phyloP scores from a whole-genome alignment of 1,139 yeast species.

The Debaryomycetaceae sp. region DNA sequence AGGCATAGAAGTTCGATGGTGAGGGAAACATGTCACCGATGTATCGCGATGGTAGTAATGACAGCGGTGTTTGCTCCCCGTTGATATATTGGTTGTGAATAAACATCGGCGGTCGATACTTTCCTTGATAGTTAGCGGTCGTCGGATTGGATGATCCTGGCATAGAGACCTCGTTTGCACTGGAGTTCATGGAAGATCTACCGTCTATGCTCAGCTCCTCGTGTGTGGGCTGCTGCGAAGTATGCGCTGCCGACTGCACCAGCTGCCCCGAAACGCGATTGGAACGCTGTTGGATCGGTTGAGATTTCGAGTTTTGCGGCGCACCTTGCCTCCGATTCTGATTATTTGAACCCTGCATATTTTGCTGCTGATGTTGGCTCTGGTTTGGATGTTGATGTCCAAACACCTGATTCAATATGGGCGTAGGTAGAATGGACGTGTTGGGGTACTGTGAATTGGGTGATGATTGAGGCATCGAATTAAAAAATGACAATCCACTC shows the following conservation, averaged over 20 bases:
- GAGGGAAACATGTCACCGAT: constrained; percentile 56
- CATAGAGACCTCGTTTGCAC: not conserved
- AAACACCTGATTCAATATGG: constrained; percentile 34
- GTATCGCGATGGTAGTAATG: constrained; percentile 49
- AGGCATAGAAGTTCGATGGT: constrained; percentile 48
- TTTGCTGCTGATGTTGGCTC: constrained; percentile 1
- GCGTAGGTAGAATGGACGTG: constrained; percentile 32
- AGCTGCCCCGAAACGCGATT: not conserved
- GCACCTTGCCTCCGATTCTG: constrained; percentile 7
- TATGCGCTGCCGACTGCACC: not conserved
- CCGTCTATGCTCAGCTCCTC: not conserved
- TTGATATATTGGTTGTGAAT: constrained; percentile 9
- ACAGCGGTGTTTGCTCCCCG: constrained; percentile 50
- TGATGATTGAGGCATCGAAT: constrained; percentile 27
- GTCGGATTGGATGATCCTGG: not conserved
- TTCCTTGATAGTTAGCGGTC: not conserved
- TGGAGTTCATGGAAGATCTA: not conserved
- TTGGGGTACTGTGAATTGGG: constrained; percentile 22
- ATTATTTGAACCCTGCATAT: not conserved
- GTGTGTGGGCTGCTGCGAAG: not conserved
- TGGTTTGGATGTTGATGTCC: constrained; percentile 14
- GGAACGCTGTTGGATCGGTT: constrained; percentile 3
- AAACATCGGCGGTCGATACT: constrained; percentile 8
- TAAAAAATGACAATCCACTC: constrained; percentile 21
- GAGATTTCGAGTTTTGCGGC: not conserved